Evolutionary conservation across 1,284 basidiomycete genomes (phyloP), one percentile per base, ranked within the genome.

Genomic region (Malassezia sp.): DNA sequence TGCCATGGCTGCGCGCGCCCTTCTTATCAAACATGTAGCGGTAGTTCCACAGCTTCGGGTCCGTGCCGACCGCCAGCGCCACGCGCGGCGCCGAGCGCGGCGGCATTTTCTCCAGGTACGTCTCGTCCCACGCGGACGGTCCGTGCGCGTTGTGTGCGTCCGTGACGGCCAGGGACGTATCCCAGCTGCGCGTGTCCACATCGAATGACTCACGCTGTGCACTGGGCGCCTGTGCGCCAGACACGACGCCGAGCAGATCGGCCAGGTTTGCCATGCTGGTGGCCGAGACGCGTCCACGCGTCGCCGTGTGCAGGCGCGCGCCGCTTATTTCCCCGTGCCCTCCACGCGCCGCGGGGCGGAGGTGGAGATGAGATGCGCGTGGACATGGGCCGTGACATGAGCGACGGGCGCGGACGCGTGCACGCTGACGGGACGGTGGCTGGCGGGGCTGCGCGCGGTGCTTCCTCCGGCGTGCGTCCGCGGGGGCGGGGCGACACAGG

Each of bases 11-110:
- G 7, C 61, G 53, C 36, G 67, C 61, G 20, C 55, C 63, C 30
- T 65, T 65, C 21, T 61, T 61, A 27, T 68, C 63, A 42, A 67
- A 69, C 64, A 67, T 67, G 50, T 69, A 69, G 3, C 66, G 55
- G 41, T 67, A 67, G 28, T 59, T 58, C 63, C 62, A 69, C 14
- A 55, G 55, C 26, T 56, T 60, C 3, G 61, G 54, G 31, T 67
- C 57, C 12, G 56, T 65, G 27, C 61, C 60, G 45, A 62, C 62
- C 10, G 62, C 62, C 27, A 69, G 52, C 22, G 58, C 45, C 20
- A 66, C 61, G 30, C 64, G 58, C 17, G 46, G 49, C 21, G 32
- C 35, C 2, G 21, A 17, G 12, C 23, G 21, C 5, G 24, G 1
- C 10, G 53, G 35, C 23, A 38, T 43, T 2, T 23, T 5, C 11